A percentile compares a stretch with the other conserved stretches of the same genome.
Evolutionary conservation across 805 yeast species (phyloP).

Genomic region (Grigorovia yakushimaensis): DNA sequence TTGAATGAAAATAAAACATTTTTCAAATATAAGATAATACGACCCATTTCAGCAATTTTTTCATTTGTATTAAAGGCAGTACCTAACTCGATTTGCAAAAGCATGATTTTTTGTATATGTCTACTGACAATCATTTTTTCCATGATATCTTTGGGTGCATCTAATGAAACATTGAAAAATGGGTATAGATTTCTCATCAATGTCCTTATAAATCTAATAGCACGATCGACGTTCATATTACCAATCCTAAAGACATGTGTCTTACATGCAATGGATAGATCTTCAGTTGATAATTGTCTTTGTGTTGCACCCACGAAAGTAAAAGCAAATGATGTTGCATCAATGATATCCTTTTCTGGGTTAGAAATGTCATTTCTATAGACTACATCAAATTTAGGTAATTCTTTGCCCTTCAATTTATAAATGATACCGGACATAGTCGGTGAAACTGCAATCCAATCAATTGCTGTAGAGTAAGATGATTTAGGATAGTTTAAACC

Average conservation of each 20-base stretch:
- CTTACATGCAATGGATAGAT: constrained; percentile 28
- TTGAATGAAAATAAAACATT: constrained; percentile 28
- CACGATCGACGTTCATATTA: constrained; percentile 16
- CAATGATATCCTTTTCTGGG: constrained; percentile 13
- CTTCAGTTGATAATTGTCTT: constrained; percentile 28
- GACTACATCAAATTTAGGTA: constrained; percentile 17
- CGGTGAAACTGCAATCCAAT: constrained; percentile 28
- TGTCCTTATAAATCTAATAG: constrained; percentile 19
- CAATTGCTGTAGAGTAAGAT: constrained; percentile 16
- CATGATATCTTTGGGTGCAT: constrained; percentile 28
- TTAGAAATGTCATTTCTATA: constrained; percentile 11
- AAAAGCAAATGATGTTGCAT: constrained; percentile 28
- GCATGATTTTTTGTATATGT: constrained; percentile 28
- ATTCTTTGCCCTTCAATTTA: constrained; percentile 11
- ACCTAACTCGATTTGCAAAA: constrained; percentile 28
- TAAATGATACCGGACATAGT: constrained; percentile 25
- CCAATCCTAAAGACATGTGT: constrained; percentile 18
- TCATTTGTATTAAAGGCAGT: constrained; percentile 19
- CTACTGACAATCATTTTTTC: constrained; percentile 29
- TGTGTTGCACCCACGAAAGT: constrained; percentile 29
- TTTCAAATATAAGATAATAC: constrained; percentile 23
- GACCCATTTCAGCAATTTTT: constrained; percentile 24
- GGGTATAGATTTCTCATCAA: constrained; percentile 23
- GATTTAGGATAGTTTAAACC: constrained; percentile 20
- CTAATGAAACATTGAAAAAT: constrained; percentile 28